Evolutionary conservation across 2,329 filamentous ascomycete genomes (phyloP).

Genomic region (Aspergillus ochraceoroseus): DNA sequence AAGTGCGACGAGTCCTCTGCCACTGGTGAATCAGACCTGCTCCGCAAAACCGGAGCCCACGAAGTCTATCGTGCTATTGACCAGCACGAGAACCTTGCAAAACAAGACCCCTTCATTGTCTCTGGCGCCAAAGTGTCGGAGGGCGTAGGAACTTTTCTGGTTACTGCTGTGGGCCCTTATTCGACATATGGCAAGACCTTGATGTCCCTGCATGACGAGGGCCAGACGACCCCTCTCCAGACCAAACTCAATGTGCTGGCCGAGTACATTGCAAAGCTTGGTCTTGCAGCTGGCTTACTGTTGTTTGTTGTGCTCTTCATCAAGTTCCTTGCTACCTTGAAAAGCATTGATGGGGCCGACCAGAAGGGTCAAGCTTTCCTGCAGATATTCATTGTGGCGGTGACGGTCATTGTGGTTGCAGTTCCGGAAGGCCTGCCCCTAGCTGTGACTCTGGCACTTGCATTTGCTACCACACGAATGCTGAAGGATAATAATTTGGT

Average conservation of each 20-base stretch:
- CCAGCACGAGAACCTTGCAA: conserved; percentile 55
- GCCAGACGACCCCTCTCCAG: conserved; percentile 72
- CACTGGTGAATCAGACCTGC: conserved; percentile 68
- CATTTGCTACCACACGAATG: conserved; percentile 60
- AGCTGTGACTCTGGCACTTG: conserved; percentile 58
- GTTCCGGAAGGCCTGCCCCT: conserved; percentile 58
- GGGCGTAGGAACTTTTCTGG: conserved; percentile 69
- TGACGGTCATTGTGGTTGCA: conserved; percentile 57
- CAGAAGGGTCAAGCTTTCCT: conserved; percentile 56
- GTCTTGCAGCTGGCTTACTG: conserved; percentile 64
- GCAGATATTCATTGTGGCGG: conserved; percentile 55
- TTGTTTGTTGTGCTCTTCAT: conserved; percentile 77
- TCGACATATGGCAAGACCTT: conserved; percentile 72
- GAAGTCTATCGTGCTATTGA: conserved; percentile 62
- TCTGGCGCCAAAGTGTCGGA: conserved; percentile 74
- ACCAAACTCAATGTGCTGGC: conserved; percentile 71
- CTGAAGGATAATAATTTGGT: conserved; percentile 60
- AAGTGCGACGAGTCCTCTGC: conserved; percentile 71
- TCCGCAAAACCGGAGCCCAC: conserved; percentile 62
- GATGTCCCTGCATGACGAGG: conserved; percentile 71
- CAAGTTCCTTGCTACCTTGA: conserved; percentile 64
- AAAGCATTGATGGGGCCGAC: conserved; percentile 45
- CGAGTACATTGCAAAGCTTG: conserved; percentile 73
- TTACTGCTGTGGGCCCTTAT: conserved; percentile 68
- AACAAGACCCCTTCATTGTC: conserved; percentile 73